A percentile compares a stretch with the other conserved stretches of the same genome.
Conservation (phyloP, 208 protist species). For the Leishmania lainsoni region DNA sequence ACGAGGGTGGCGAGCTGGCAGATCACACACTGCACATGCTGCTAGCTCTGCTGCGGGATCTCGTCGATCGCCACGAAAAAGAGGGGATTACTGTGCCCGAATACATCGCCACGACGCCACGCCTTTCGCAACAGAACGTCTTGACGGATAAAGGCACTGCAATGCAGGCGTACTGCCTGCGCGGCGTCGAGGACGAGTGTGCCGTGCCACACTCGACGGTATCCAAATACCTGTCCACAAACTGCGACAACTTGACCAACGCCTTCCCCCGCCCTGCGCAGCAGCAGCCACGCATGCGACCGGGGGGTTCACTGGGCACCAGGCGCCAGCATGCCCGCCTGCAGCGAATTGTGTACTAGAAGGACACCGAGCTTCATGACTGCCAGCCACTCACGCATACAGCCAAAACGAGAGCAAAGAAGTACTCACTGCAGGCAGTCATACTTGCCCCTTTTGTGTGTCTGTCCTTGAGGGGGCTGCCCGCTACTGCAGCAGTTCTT, state of each 20-base stretch:
- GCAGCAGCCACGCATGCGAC: conserved; percentile 3
- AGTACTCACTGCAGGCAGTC: too few species aligned
- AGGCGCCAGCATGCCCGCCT: conserved; percentile 3
- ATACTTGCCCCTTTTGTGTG: conserved; percentile 12
- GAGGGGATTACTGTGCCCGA: conserved; percentile 66
- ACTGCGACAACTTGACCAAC: background rate
- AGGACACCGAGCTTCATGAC: background rate
- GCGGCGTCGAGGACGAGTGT: conserved; percentile 19
- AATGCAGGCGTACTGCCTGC: conserved; percentile 80
- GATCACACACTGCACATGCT: conserved; percentile 80
- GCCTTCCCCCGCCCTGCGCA: conserved; percentile 5
- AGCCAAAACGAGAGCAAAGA: background rate
- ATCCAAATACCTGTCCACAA: conserved; percentile 8
- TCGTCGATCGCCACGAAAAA: conserved; percentile 49
- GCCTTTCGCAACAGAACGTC: conserved; percentile 45
- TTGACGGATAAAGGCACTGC: conserved; percentile 67
- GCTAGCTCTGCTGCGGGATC: conserved; percentile 63
- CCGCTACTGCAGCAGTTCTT: background rate
- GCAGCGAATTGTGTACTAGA: conserved; percentile 15
- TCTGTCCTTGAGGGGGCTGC: background rate
- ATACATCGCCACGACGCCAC: conserved; percentile 62
- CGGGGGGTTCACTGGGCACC: background rate
- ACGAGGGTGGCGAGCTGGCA: conserved; percentile 90
- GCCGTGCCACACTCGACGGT: background rate
- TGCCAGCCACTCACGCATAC: too few species aligned